Evolutionary conservation across 768 basidiomycete genomes (phyloP), one percentile per base, ranked within the genome.

Genomic region (Kwoniella europaea): DNA sequence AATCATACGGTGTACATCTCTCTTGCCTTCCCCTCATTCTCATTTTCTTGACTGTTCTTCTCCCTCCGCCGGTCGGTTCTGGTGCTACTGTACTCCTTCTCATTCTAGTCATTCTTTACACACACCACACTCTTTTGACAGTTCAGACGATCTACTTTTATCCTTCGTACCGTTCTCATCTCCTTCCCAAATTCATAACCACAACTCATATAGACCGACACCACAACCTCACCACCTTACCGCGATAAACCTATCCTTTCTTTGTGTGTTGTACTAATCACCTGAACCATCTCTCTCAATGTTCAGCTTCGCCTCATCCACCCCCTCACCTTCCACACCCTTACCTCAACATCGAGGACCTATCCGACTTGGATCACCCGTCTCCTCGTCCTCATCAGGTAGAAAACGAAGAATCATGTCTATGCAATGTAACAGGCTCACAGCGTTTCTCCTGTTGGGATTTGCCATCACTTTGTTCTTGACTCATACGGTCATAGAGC

Each of bases 51-150:
- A 42, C 22, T 61, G n/a, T 15, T 18, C 43, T 44, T 44, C 62
- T 13, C 10, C 22, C 29, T 18, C 44, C 44, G 22, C 44, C 44
- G 9, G 24, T 16, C 62, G 13, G n/a, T n/a, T 60, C 24, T 35
- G 41, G 35, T 42, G 12, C 41, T 46, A 6, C 43, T 22, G 15
- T 16, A 50, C 62, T 22, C 35, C 24, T 63, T 12, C 63, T 65
- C 63, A 65, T 53, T 53, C 63, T 41, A 65, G 63, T 65, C 52
- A 65, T 44, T 65, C 63, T 55, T 63, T 65, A n/a, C 24, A 24
- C 20, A 27, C 27, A 12, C 18, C 63, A 65, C 63, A 29, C 53
- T 65, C 63, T 55, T 65, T 65, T 55, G 10, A 20, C 10, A 5
- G 0, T 12, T n/a, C 24, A 12, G 13, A 24, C n/a, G 4, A 20